Conservation (phyloP, 2,329 filamentous ascomycete genomes). For the Microdochium paspali region DNA sequence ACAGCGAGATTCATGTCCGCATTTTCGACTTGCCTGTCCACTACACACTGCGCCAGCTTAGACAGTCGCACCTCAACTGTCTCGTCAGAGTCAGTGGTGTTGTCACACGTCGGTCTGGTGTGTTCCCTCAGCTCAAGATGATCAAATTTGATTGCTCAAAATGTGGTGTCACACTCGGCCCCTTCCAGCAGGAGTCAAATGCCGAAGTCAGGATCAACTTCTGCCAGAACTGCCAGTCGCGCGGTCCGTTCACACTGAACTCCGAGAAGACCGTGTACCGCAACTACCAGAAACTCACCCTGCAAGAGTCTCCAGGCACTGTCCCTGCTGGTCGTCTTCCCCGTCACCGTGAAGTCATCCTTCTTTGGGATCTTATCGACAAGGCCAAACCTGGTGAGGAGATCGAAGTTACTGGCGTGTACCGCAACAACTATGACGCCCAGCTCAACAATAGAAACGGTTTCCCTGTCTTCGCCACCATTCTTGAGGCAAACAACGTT, state of each 20-base stretch:
- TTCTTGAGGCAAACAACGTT: conserved; percentile 93
- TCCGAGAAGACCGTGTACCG: conserved; percentile 97
- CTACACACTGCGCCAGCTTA: conserved; percentile 89
- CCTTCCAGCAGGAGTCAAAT: conserved; percentile 95
- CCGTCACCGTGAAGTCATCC: conserved; percentile 84
- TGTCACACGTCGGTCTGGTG: conserved; percentile 85
- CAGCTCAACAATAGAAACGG: conserved; percentile 98
- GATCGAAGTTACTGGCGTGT: conserved; percentile 92
- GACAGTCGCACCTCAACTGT: conserved; percentile 93
- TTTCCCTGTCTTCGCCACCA: conserved; percentile 96
- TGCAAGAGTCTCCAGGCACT: conserved; percentile 94
- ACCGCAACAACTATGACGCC: conserved; percentile 96
- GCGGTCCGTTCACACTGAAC: conserved; percentile 90
- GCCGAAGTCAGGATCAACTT: conserved; percentile 93
- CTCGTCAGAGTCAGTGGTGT: conserved; percentile 90
- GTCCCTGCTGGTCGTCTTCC: conserved; percentile 93
- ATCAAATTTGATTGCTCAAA: conserved; percentile 97
- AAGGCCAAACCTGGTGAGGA: conserved; percentile 95
- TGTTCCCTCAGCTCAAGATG: conserved; percentile 97
- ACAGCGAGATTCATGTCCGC: conserved; percentile 94
- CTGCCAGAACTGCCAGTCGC: conserved; percentile 93
- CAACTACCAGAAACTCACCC: conserved; percentile 95
- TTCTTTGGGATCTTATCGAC: conserved; percentile 96
- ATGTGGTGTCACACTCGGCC: conserved; percentile 83
- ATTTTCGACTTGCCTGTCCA: conserved; percentile 91